phyloP scores from a whole-genome alignment of 495 filamentous ascomycete genomes.

The Wilcoxina mikolae region DNA sequence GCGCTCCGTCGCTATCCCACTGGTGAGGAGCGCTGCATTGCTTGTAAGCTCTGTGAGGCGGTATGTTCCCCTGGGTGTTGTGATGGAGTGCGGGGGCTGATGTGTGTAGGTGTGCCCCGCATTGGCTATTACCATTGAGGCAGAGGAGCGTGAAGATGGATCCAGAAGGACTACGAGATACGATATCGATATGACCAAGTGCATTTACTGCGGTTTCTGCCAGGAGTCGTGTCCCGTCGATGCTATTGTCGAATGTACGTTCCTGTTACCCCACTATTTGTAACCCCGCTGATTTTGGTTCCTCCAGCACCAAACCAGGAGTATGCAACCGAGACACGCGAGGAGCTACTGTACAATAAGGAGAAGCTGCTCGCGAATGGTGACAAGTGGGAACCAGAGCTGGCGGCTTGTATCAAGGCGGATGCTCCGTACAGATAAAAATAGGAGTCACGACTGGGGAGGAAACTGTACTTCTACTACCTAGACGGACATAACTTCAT shows the following conservation, averaged over 20 bases:
- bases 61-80: constrained; percentile 29
- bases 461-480: background rate
- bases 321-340: constrained; percentile 92
- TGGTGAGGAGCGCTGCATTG: constrained; percentile 96
- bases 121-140: constrained; percentile 94
- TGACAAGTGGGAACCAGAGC: constrained; percentile 74
- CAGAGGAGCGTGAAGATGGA: constrained; percentile 91
- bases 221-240: constrained; percentile 98
- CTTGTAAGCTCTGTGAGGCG: constrained; percentile 97
- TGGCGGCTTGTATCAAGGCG: constrained; percentile 78
- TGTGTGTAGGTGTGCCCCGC: constrained; percentile 65
- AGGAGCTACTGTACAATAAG: constrained; percentile 97
- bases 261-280: background rate
- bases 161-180: constrained; percentile 89
- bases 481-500: background rate
- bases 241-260: constrained; percentile 80
- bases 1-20: constrained; percentile 89
- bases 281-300: background rate
- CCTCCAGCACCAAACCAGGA: constrained; percentile 74
- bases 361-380: constrained; percentile 38
- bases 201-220: constrained; percentile 98
- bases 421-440: constrained; percentile 74
- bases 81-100: background rate
- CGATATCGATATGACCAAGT: constrained; percentile 99
- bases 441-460: background rate